These are phyloP conservation scores for Croton setiger DNA, from an alignment of 441 rosid species.

Conservation along the genomic window DNA sequence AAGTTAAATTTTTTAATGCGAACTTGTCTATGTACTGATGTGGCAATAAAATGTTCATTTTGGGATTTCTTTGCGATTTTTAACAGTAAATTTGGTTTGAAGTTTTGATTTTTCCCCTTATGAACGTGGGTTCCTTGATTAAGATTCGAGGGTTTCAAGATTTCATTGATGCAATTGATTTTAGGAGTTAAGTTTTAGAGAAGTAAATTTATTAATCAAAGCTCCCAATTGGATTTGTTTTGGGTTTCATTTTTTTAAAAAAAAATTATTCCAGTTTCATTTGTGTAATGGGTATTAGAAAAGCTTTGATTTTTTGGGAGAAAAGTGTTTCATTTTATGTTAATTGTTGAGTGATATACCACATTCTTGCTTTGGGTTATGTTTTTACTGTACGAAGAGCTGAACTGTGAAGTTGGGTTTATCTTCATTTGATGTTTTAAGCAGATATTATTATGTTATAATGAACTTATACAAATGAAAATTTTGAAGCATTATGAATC, in stretches of 20 bases:
- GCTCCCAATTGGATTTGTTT: neutral
- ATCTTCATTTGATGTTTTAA: too few species aligned
- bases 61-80: neutral
- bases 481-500: neutral
- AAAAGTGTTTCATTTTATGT: neutral
- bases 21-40: neutral
- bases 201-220: neutral
- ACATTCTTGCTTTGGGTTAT: neutral
- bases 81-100: neutral
- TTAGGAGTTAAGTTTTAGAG: neutral
- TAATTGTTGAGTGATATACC: neutral
- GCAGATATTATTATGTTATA: neutral
- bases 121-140: neutral
- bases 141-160: slow-evolving; percentile 10
- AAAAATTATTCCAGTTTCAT: neutral
- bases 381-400: too few species aligned
- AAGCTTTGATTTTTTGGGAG: neutral
- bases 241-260: neutral
- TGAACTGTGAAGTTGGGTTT: too few species aligned
- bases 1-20: neutral
- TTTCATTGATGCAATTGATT: neutral
- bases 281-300: neutral
- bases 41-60: neutral
- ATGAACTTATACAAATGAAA: neutral
- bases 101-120: neutral